phyloP scores from a whole-genome alignment of 345 rosid genomes.

The Moricandia arvensis region DNA sequence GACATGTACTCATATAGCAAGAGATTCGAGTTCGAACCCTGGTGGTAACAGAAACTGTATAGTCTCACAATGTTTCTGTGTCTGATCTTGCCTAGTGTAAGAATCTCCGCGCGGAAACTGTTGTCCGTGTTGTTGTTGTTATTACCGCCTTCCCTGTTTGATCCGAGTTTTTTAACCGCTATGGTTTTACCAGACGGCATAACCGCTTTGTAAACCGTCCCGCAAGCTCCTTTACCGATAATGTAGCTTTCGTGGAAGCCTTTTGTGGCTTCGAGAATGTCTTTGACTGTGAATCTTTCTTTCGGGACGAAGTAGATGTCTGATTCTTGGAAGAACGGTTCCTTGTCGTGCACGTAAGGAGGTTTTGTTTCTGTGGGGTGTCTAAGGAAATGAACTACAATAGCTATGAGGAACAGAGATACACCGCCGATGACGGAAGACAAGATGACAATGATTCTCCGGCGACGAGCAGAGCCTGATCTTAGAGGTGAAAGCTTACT shows the following conservation, averaged over 20 bases:
- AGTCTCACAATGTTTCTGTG: slow-evolving; percentile 96
- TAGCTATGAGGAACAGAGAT: slow-evolving; percentile 66
- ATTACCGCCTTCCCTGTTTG: slow-evolving; percentile 72
- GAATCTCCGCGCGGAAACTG: slow-evolving; percentile 88
- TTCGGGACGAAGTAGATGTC: slow-evolving; percentile 81
- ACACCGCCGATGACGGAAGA: slow-evolving; percentile 68
- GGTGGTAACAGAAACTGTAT: slow-evolving; percentile 84
- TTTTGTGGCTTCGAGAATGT: slow-evolving; percentile 71
- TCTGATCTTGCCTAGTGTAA: slow-evolving; percentile 84
- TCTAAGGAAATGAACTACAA: slow-evolving; percentile 62
- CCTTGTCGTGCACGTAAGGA: slow-evolving; percentile 52
- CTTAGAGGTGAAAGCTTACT: slow-evolving; percentile 32
- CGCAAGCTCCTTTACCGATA: slow-evolving; percentile 93
- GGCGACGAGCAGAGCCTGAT: slow-evolving; percentile 36
- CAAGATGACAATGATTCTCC: slow-evolving; percentile 56
- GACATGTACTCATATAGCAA: slow-evolving; percentile 88
- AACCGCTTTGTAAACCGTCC: slow-evolving; percentile 85
- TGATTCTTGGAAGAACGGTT: slow-evolving; percentile 42
- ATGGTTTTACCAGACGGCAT: slow-evolving; percentile 65
- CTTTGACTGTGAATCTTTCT: slow-evolving; percentile 83
- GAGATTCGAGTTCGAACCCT: slow-evolving; percentile 80
- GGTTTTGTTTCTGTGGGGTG: slow-evolving; percentile 40
- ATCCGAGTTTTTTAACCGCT: slow-evolving; percentile 80
- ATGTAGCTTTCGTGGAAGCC: slow-evolving; percentile 75
- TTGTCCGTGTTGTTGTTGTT: slow-evolving; percentile 63